Evolutionary conservation across 179 eudicot species (phyloP).

Genomic region (Heliamphora pulchella): DNA sequence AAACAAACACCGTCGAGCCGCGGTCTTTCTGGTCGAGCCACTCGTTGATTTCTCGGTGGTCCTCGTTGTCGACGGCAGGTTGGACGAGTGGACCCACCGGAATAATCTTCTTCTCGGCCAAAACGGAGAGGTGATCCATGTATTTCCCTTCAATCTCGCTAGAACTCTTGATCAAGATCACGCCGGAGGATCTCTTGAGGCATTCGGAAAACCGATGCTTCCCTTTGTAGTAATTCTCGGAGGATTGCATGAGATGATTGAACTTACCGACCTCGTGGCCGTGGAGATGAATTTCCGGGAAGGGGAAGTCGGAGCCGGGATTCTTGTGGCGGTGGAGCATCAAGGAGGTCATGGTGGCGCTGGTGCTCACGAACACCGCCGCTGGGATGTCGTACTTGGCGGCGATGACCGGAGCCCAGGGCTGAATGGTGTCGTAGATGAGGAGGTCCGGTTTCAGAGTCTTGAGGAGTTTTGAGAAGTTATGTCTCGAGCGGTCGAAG

Average conservation of each 20-base stretch:
- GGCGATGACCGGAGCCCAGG: conserved; percentile 17
- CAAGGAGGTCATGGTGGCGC: background rate
- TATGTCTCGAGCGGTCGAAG: conserved; percentile 17
- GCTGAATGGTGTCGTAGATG: conserved; percentile 24
- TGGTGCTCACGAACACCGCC: conserved; percentile 4
- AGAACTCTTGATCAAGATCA: conserved; percentile 20
- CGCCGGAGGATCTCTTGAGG: conserved; percentile 10
- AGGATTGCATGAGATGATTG: background rate
- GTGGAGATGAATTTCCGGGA: background rate
- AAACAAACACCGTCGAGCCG: conserved; percentile 2
- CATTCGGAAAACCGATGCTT: background rate
- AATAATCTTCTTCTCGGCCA: conserved; percentile 15
- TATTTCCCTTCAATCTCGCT: conserved; percentile 20
- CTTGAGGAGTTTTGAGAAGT: conserved; percentile 17
- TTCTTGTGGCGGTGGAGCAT: conserved; percentile 2
- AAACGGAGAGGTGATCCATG: background rate
- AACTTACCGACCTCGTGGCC: conserved; percentile 2
- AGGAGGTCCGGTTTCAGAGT: conserved; percentile 20
- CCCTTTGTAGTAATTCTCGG: background rate
- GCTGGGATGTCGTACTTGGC: conserved; percentile 15
- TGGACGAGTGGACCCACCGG: conserved; percentile 20
- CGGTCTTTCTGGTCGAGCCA: conserved; percentile 20
- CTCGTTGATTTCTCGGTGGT: background rate
- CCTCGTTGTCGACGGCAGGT: background rate
- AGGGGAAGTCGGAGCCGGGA: background rate